phyloP scores from a whole-genome alignment of 1,284 basidiomycete genomes.

The Pseudomicrostroma phylloplanum region DNA sequence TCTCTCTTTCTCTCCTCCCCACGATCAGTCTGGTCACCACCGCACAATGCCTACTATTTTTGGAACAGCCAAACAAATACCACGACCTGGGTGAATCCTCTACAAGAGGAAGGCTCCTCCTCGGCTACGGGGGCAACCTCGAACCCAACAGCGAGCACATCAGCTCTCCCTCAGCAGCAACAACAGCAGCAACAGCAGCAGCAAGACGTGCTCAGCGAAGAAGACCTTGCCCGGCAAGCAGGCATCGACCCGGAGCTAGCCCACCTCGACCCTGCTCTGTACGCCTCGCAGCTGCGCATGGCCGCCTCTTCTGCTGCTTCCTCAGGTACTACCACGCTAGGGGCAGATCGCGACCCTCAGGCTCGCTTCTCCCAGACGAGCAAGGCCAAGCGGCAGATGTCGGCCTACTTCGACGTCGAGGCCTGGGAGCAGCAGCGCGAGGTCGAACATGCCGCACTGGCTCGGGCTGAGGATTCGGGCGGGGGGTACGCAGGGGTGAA shows the following conservation, averaged over 20 bases:
- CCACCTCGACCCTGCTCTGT: constrained; percentile 13
- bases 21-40: constrained; percentile 15
- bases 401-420: constrained; percentile 14
- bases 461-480: neutral
- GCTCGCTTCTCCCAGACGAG: neutral
- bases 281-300: constrained; percentile 6
- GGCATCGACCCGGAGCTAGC: constrained; percentile 17
- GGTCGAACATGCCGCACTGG: neutral
- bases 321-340: neutral
- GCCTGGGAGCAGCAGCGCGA: constrained; percentile 11
- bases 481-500: neutral
- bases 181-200: neutral
- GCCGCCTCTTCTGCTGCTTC: constrained; percentile 3
- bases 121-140: neutral
- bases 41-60: constrained; percentile 13
- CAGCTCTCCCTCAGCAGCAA: neutral
- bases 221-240: constrained; percentile 7
- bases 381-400: constrained; percentile 14
- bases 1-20: neutral
- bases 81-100: constrained; percentile 17
- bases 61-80: constrained; percentile 16
- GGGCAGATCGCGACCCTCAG: too few relatives aligned
- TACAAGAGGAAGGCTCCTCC: constrained; percentile 1
- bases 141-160: neutral
- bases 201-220: constrained; percentile 4